Base-by-base conservation (phyloP, 257 asterid species). In the Eucommia ulmoides region DNA sequence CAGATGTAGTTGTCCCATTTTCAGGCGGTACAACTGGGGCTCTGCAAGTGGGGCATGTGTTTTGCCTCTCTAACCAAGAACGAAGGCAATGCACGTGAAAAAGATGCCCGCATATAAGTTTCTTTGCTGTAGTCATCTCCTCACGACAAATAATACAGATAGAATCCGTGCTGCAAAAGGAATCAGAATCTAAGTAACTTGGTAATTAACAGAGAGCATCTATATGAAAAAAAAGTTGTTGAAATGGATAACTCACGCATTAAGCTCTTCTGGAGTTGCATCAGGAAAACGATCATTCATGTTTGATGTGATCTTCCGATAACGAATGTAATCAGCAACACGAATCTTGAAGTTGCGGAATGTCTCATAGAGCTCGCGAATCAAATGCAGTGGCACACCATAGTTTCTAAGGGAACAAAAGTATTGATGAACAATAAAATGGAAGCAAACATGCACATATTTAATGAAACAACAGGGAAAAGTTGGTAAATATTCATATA, bases 81-180 rank as follows among this genome's bases (percentile, higher is more conserved):
- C 97, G 77, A 44, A 88, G 87, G 75, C 97, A 84, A 67, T 84
- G 93, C 47, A 88, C 94, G 47, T 89, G 98, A 70, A 89, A 89
- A 62, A 85, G 74, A 76, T 89, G 98, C 41, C 98, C 96, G 18
- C 98, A 89, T 8, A 80, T 57, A 65, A 89, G 94, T 68, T 76
- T 89, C 65, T 89, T 89, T 16, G 98, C 96, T 2, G 76, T 68
- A 50, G 89, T 78, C 98, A 89, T 89, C 82, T 89, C 98, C 82
- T 89, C 98, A 4, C 96, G 96, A 63, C 96, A 89, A 59, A 89
- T 89, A 52, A 89, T 89, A 72, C 98, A 89, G 55, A 94, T 89
- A 20, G 74, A 83, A 63, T 89, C 98, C 55, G 78, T 71, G 56
- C 98, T 89, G 77, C 67, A 29, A 29, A 12, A 12, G n/a, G n/a